Evolutionary conservation across 257 asterid species (phyloP).

Genomic region (Nicotiana tabacum): DNA sequence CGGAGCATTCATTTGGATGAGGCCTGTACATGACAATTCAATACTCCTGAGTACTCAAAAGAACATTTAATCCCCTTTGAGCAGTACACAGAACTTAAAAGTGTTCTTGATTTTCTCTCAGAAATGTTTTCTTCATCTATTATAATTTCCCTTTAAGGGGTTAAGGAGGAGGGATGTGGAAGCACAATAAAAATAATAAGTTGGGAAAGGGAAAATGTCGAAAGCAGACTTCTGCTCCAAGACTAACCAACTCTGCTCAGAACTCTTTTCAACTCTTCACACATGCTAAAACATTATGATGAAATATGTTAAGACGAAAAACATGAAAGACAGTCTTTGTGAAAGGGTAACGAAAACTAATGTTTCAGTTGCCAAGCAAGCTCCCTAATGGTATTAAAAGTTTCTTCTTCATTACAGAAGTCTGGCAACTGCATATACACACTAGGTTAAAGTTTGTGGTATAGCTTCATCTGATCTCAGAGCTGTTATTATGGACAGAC

Average conservation of each 20-base stretch:
- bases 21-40: conserved; percentile 54
- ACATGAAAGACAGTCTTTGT: not conserved
- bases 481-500: too few species aligned
- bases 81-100: not conserved
- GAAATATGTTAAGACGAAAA: not conserved
- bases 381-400: not conserved
- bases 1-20: conserved; percentile 97
- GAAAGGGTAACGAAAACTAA: not conserved
- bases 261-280: not conserved
- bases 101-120: not conserved
- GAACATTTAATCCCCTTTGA: not conserved
- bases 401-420: not conserved
- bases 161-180: not conserved
- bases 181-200: not conserved
- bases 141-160: not conserved
- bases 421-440: not conserved
- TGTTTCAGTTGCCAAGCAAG: not conserved
- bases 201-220: not conserved
- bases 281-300: not conserved
- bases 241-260: not conserved
- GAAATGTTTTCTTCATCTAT: not conserved
- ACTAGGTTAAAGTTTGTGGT: not conserved
- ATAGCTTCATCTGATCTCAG: not conserved
- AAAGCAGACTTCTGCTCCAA: not conserved
- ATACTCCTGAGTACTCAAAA: not conserved